Evolutionary conservation across 805 yeast genomes (phyloP).

Genomic region (Zygosaccharomyces siamensis): DNA sequence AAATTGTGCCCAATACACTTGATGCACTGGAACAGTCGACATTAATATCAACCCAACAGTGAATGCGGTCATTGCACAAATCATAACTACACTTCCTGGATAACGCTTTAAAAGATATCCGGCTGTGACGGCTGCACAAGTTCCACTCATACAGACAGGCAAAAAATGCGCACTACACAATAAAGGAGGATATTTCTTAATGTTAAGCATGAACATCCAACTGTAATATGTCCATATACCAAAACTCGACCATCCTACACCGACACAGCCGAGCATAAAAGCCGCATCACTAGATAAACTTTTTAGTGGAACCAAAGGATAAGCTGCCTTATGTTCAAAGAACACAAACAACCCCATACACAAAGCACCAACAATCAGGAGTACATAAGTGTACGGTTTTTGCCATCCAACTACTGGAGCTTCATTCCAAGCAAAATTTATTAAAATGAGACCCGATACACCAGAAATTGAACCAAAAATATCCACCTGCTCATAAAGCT

Average conservation of each 20-base stretch:
- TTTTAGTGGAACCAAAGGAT: conserved; percentile 48
- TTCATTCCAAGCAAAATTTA: conserved; percentile 62
- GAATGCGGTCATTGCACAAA: conserved; percentile 45
- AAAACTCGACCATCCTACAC: conserved; percentile 63
- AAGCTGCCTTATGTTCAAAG: conserved; percentile 40
- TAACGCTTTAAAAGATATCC: conserved; percentile 40
- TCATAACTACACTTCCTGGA: conserved; percentile 43
- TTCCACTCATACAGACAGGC: conserved; percentile 46
- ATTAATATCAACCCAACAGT: conserved; percentile 43
- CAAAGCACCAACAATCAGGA: conserved; percentile 45
- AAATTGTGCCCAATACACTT: conserved; percentile 51
- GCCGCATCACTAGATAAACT: conserved; percentile 42
- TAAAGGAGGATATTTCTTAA: conserved; percentile 43
- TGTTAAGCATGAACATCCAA: conserved; percentile 42
- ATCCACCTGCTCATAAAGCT: conserved; percentile 31
- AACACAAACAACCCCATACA: conserved; percentile 39
- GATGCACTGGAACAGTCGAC: conserved; percentile 48
- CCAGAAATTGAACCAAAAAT: conserved; percentile 47
- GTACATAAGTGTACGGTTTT: conserved; percentile 45
- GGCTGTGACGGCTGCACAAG: conserved; percentile 46
- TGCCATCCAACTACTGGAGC: conserved; percentile 64
- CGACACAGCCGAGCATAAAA: conserved; percentile 44
- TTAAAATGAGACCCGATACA: conserved; percentile 48
- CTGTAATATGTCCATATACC: conserved; percentile 60
- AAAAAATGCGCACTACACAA: conserved; percentile 38